These are phyloP conservation scores for Beverwykella pulmonaria DNA, from an alignment of 495 filamentous ascomycete species.

Conservation along the genomic window DNA sequence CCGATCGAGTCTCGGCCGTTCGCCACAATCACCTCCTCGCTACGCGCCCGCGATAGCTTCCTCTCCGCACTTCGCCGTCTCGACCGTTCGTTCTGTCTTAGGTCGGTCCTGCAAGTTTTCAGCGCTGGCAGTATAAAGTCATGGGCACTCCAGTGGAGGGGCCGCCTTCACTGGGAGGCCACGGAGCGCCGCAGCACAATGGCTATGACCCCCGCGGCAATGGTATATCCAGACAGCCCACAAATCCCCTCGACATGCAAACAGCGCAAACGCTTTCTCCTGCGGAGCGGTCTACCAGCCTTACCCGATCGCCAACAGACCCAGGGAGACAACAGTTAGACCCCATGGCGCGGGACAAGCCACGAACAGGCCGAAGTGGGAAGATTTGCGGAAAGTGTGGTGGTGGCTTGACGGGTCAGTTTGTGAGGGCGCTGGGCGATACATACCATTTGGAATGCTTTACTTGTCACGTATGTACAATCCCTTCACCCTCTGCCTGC, in stretches of 20 bases:
- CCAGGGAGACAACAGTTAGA: slow-evolving; percentile 10
- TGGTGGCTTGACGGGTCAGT: slow-evolving; percentile 85
- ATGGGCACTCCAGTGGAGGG: slow-evolving; percentile 41
- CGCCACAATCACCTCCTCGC: neutral
- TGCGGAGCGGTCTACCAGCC: slow-evolving; percentile 1
- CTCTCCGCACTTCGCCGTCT: neutral
- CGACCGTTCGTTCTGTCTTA: neutral
- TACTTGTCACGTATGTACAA: slow-evolving; percentile 81
- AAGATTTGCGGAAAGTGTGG: slow-evolving; percentile 87
- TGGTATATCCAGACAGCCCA: slow-evolving; percentile 30
- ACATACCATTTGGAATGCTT: slow-evolving; percentile 99
- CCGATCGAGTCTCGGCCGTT: neutral
- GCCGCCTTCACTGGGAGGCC: slow-evolving; percentile 38
- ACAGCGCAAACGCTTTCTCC: slow-evolving; percentile 9
- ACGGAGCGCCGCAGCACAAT: slow-evolving; percentile 24
- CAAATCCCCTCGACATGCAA: slow-evolving; percentile 19
- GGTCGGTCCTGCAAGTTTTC: neutral
- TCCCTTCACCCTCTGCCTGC: neutral
- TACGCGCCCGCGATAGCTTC: slow-evolving; percentile 1
- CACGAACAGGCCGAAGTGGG: slow-evolving; percentile 28
- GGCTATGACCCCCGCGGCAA: slow-evolving; percentile 35
- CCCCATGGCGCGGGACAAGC: slow-evolving; percentile 8
- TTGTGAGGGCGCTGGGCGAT: slow-evolving; percentile 86
- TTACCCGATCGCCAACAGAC: slow-evolving; percentile 19
- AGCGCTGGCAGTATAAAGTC: slow-evolving; percentile 17